phyloP scores from a whole-genome alignment of 257 asterid genomes.

The Primulina huaijiensis region DNA sequence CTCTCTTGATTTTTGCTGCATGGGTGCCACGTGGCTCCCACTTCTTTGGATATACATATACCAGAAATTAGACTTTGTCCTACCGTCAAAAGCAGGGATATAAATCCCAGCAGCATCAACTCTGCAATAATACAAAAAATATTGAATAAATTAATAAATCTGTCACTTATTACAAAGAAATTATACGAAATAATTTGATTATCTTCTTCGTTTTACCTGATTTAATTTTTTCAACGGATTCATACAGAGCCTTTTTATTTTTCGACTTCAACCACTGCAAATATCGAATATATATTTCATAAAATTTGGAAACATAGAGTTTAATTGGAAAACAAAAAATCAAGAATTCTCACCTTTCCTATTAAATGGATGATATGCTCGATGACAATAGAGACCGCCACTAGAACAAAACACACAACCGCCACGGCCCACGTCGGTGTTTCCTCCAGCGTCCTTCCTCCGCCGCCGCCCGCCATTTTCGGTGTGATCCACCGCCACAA shows the following conservation, averaged over 20 bases:
- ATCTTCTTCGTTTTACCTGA: constrained; percentile 41
- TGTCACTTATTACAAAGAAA: neutral
- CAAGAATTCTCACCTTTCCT: constrained; percentile 47
- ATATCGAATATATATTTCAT: neutral
- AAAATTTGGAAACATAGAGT: neutral
- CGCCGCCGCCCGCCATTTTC: no score
- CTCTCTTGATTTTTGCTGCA: constrained; percentile 50
- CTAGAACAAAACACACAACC: constrained; percentile 39
- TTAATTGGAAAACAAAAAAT: neutral
- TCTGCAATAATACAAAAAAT: constrained; percentile 31
- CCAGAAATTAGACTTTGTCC: constrained; percentile 54
- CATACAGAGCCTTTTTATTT: constrained; percentile 66
- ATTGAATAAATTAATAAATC: neutral
- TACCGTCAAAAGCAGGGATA: constrained; percentile 75
- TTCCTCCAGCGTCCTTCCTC: no score
- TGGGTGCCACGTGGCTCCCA: constrained; percentile 80
- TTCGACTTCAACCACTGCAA: constrained; percentile 71
- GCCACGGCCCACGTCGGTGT: no score
- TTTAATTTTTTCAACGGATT: constrained; percentile 80
- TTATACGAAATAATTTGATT: neutral
- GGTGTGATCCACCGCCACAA: neutral
- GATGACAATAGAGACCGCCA: constrained; percentile 64
- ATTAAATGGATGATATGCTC: constrained; percentile 67
- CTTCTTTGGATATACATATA: constrained; percentile 55
- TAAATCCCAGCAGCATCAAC: constrained; percentile 90